A percentile compares a stretch with the other conserved stretches of the same genome.
Evolutionary conservation across 768 basidiomycete genomes (phyloP).

Genomic region (Exsudoporus frostii): DNA sequence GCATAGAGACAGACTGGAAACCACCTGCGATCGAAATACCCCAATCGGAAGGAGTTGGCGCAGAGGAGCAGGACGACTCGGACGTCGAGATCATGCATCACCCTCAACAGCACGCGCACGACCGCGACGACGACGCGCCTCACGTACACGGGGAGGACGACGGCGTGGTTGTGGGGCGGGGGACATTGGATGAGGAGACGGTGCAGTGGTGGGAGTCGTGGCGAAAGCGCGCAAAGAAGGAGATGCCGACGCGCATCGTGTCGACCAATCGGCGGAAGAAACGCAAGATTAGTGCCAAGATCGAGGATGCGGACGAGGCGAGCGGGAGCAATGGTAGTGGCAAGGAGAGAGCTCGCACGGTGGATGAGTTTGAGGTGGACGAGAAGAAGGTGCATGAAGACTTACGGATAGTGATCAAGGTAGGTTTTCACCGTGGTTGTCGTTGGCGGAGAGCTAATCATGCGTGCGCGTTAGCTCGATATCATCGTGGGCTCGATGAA

Average conservation of each 20-base stretch:
- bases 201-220: slow-evolving; percentile 69
- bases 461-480: slow-evolving; percentile 60
- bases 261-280: slow-evolving; percentile 38
- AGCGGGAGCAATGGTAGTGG: slow-evolving; percentile 23
- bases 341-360: slow-evolving; percentile 46
- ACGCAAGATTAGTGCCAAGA: slow-evolving; percentile 37
- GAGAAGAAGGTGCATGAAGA: slow-evolving; percentile 74
- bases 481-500: slow-evolving; percentile 92
- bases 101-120: slow-evolving; percentile 7
- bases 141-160: slow-evolving; percentile 25
- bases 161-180: slow-evolving; percentile 26
- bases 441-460: slow-evolving; percentile 5
- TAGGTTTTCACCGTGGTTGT: slow-evolving; percentile 34
- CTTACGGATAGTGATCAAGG: slow-evolving; percentile 89
- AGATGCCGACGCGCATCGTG: slow-evolving; percentile 29
- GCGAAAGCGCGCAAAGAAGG: slow-evolving; percentile 48
- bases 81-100: slow-evolving; percentile 20
- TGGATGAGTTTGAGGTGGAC: slow-evolving; percentile 65
- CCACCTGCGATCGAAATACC: slow-evolving; percentile 22
- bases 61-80: slow-evolving; percentile 31
- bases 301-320: slow-evolving; percentile 20
- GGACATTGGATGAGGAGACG: slow-evolving; percentile 48
- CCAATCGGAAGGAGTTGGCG: slow-evolving; percentile 19
- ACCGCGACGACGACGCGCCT: slow-evolving; percentile 24
- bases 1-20: slow-evolving; percentile 46